These are phyloP conservation scores for Nemania serpens DNA, from an alignment of 2,329 filamentous ascomycete genomes.

Conservation along the genomic window DNA sequence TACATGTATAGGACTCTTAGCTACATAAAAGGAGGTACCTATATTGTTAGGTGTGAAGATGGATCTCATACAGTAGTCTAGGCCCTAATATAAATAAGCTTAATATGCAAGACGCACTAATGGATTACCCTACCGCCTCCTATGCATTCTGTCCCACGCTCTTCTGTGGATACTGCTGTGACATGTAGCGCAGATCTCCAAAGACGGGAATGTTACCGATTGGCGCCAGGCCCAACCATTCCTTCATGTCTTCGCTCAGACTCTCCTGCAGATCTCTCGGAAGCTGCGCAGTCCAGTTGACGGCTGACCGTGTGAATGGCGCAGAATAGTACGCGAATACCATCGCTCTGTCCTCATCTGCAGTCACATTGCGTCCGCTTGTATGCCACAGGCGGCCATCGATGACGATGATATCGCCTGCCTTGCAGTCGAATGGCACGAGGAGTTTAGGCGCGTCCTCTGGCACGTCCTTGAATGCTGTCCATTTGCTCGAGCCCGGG, in stretches of 20 bases:
- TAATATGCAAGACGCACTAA: too few relatives aligned
- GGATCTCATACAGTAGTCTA: too few relatives aligned
- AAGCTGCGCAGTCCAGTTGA: constrained; percentile 16
- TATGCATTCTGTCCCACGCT: too few relatives aligned
- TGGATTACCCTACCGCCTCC: too few relatives aligned
- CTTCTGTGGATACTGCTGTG: neutral
- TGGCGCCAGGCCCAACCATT: neutral
- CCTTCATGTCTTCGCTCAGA: neutral
- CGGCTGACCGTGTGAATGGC: constrained; percentile 38
- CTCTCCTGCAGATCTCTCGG: neutral
- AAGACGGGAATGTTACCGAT: neutral
- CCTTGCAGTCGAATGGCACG: constrained; percentile 40
- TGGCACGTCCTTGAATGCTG: constrained; percentile 21
- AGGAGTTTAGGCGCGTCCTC: constrained; percentile 37
- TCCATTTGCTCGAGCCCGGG: constrained; percentile 28
- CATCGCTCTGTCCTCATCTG: constrained; percentile 40
- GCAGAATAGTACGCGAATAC: constrained; percentile 43
- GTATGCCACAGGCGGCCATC: constrained; percentile 44
- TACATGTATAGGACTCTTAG: too few relatives aligned
- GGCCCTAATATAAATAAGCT: too few relatives aligned
- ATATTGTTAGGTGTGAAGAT: too few relatives aligned
- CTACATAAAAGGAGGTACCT: too few relatives aligned
- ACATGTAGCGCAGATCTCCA: neutral
- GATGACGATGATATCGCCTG: constrained; percentile 42
- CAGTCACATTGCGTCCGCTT: constrained; percentile 39